Conservation (phyloP, 768 basidiomycete species). For the Suillus americanus region DNA sequence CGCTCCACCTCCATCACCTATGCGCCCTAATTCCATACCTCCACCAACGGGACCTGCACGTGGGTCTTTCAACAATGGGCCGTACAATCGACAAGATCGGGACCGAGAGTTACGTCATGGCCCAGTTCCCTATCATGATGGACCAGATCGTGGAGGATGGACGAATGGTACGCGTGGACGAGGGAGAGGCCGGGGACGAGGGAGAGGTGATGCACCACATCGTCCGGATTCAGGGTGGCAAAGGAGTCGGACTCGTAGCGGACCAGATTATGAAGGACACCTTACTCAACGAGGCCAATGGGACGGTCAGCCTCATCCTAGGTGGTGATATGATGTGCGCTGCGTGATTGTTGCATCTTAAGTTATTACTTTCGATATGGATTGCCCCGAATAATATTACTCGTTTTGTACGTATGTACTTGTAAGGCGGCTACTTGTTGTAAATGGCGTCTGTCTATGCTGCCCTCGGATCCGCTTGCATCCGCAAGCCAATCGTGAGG, state of each 20-base stretch:
- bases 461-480: neutral
- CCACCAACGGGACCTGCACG: constrained; percentile 17
- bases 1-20: constrained; percentile 28
- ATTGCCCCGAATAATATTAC: neutral
- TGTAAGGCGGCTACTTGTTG: neutral
- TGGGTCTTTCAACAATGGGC: constrained; percentile 26
- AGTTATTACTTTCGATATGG: constrained; percentile 8
- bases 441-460: neutral
- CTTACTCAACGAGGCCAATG: constrained; percentile 6
- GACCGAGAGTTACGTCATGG: constrained; percentile 24
- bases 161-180: constrained; percentile 27
- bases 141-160: constrained; percentile 35
- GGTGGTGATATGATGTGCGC: neutral
- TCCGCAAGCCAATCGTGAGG: too few species aligned
- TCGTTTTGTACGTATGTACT: constrained; percentile 3
- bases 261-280: constrained; percentile 12
- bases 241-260: constrained; percentile 34
- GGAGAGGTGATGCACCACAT: constrained; percentile 31
- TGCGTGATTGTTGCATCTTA: neutral
- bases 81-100: constrained; percentile 28
- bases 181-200: constrained; percentile 32
- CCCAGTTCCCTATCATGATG: constrained; percentile 25
- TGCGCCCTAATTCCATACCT: constrained; percentile 12
- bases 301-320: constrained; percentile 8
- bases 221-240: constrained; percentile 62